Conservation (phyloP, 768 basidiomycete genomes). For the Hydnum rufescens region DNA sequence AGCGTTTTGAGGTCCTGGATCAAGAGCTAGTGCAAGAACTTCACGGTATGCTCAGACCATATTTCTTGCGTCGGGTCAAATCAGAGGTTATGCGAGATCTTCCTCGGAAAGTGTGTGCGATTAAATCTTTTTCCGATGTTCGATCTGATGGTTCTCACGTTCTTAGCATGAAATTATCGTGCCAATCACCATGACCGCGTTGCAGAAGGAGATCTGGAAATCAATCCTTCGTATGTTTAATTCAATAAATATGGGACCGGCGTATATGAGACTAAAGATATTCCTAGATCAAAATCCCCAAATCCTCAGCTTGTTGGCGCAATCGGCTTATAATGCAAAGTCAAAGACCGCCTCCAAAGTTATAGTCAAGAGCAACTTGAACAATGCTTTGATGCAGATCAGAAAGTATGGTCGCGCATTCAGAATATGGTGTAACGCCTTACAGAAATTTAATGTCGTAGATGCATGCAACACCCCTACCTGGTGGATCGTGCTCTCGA, state of each 20-base stretch:
- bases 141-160: neutral
- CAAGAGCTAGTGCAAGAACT: slow-evolving; percentile 67
- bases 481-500: slow-evolving; percentile 66
- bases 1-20: slow-evolving; percentile 35
- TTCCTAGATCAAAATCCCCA: slow-evolving; percentile 49
- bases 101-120: slow-evolving; percentile 77
- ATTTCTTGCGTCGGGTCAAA: slow-evolving; percentile 87
- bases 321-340: neutral
- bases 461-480: slow-evolving; percentile 85
- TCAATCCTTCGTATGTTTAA: slow-evolving; percentile 46
- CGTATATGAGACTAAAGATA: slow-evolving; percentile 7
- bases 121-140: neutral
- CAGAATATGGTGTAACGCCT: neutral
- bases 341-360: neutral
- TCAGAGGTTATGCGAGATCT: slow-evolving; percentile 68
- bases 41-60: slow-evolving; percentile 56
- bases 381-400: slow-evolving; percentile 74
- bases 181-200: slow-evolving; percentile 66
- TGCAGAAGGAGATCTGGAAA: slow-evolving; percentile 78
- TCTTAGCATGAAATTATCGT: slow-evolving; percentile 27
- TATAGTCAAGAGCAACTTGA: slow-evolving; percentile 35
- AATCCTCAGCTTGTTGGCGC: slow-evolving; percentile 37
- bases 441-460: slow-evolving; percentile 14
- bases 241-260: neutral
- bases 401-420: slow-evolving; percentile 39